Evolutionary conservation across 345 rosid genomes (phyloP).

Genomic region (Sonneratia alba): DNA sequence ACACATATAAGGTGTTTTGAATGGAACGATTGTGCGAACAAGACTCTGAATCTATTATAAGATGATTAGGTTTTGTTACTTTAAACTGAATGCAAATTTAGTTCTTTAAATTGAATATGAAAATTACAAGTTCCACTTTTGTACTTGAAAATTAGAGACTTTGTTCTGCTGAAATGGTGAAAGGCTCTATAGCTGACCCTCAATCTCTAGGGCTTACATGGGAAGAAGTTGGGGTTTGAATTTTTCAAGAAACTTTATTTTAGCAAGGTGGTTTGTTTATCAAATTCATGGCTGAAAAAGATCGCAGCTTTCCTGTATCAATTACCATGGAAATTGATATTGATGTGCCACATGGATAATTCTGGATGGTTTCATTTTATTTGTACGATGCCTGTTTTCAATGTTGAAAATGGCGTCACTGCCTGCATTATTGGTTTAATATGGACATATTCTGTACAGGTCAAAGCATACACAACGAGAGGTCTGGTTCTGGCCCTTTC

Average conservation of each 20-base stretch:
- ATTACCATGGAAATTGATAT: not conserved
- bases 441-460: constrained; percentile 25
- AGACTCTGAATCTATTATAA: no score
- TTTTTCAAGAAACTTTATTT: not conserved
- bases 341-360: not conserved
- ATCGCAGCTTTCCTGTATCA: no score
- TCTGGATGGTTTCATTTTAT: not conserved
- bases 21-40: no score
- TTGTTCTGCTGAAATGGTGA: no score
- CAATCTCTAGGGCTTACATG: not conserved
- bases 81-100: not conserved
- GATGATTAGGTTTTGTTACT: no score
- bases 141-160: not conserved
- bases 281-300: not conserved
- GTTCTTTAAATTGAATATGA: not conserved
- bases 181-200: no score
- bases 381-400: not conserved
- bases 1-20: no score
- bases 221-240: no score
- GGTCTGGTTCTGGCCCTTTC: constrained; percentile 99
- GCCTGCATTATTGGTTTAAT: not conserved
- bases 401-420: not conserved
- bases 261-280: not conserved
- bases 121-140: not conserved
- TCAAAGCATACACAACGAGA: constrained; percentile 92